phyloP scores from a whole-genome alignment of 1,284 basidiomycete species.

The Cutaneotrichosporon daszewskae region DNA sequence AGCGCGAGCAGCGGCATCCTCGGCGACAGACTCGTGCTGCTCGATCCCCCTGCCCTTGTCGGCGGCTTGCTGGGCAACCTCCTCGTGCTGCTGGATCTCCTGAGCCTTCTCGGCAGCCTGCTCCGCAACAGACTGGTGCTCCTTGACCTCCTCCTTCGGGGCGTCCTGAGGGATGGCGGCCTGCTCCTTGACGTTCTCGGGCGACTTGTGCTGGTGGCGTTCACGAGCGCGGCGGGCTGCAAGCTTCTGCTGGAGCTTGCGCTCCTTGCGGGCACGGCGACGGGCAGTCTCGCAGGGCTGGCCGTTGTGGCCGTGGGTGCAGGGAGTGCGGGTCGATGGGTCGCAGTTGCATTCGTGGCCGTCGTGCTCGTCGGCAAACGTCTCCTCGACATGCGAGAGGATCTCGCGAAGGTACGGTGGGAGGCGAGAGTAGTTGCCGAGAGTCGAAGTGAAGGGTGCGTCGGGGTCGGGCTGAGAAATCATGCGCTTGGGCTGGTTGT shows the following conservation, averaged over 20 bases:
- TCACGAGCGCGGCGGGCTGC: not conserved
- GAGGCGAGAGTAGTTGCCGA: slow-evolving; percentile 20
- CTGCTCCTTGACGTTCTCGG: not conserved
- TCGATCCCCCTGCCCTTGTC: not conserved
- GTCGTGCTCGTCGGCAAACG: slow-evolving; percentile 2
- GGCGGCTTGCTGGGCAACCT: not conserved
- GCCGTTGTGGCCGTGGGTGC: slow-evolving; percentile 4
- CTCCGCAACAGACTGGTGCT: not conserved
- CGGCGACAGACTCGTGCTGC: not conserved
- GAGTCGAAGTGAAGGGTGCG: slow-evolving; percentile 23
- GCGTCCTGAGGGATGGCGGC: not conserved
- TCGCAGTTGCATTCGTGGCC: slow-evolving; percentile 6
- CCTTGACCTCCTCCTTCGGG: not conserved
- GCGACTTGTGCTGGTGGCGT: slow-evolving; percentile 3
- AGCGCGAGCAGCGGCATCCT: not conserved
- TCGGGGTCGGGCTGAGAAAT: slow-evolving; percentile 5
- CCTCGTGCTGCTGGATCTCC: not conserved
- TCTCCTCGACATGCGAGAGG: slow-evolving; percentile 22
- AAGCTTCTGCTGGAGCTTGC: slow-evolving; percentile 16
- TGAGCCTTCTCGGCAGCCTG: slow-evolving; percentile 1
- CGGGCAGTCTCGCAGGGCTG: not conserved
- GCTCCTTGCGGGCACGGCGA: not conserved
- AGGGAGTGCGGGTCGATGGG: not conserved
- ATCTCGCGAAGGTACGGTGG: slow-evolving; percentile 26
- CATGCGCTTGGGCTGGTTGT: not conserved